phyloP scores from a whole-genome alignment of 495 filamentous ascomycete species.

The Tuber calosporum region DNA sequence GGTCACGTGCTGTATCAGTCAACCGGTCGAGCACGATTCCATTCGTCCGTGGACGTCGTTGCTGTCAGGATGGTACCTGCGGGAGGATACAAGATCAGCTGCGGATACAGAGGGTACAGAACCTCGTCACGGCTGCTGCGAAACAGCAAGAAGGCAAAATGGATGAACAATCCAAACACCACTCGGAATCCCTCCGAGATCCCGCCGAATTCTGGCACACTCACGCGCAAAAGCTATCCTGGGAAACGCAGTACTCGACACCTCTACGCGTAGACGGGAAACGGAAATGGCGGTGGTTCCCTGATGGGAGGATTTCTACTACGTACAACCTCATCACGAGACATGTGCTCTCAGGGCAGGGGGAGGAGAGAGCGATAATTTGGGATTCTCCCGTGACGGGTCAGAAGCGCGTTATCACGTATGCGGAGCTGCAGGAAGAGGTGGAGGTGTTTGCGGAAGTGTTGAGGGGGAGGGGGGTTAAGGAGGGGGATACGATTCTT shows the following conservation, averaged over 20 bases:
- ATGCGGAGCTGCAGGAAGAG: slow-evolving; percentile 68
- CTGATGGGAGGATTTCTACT: slow-evolving; percentile 80
- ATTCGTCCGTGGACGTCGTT: neutral
- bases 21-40: neutral
- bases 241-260: slow-evolving; percentile 50
- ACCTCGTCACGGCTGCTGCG: neutral
- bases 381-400: slow-evolving; percentile 83
- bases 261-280: slow-evolving; percentile 33
- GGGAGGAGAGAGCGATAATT: slow-evolving; percentile 65
- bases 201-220: slow-evolving; percentile 70
- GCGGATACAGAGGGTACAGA: neutral
- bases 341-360: slow-evolving; percentile 69
- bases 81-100: neutral
- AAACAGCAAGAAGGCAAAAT: neutral
- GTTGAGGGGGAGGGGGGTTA: slow-evolving; percentile 72
- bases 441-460: slow-evolving; percentile 79
- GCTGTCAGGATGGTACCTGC: neutral
- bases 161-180: neutral
- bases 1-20: neutral
- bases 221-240: slow-evolving; percentile 67
- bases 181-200: slow-evolving; percentile 48
- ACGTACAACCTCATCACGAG: slow-evolving; percentile 86
- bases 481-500: slow-evolving; percentile 81
- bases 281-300: slow-evolving; percentile 73
- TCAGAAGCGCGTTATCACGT: slow-evolving; percentile 64